phyloP scores from a whole-genome alignment of 495 filamentous ascomycete genomes.

The Baudoinia panamericana region DNA sequence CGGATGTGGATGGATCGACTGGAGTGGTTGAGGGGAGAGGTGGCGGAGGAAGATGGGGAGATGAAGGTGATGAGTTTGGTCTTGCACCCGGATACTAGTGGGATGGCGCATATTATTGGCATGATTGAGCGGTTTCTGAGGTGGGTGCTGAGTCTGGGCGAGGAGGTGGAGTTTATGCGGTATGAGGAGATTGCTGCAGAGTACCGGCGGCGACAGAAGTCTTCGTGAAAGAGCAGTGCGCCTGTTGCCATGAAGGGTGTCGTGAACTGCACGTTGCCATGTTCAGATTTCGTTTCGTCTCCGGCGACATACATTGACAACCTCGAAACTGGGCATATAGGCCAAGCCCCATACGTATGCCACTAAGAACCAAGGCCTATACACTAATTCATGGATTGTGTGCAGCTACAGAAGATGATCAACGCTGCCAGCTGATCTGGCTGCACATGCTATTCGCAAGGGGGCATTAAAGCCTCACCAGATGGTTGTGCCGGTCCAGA shows the following conservation, averaged over 20 bases:
- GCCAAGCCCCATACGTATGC: too few species aligned
- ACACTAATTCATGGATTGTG: too few species aligned
- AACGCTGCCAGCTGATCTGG: too few species aligned
- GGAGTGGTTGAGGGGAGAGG: slow-evolving; percentile 25
- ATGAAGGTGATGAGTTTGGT: slow-evolving; percentile 37
- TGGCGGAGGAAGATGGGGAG: slow-evolving; percentile 20
- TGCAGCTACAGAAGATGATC: too few species aligned
- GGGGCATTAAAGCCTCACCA: too few species aligned
- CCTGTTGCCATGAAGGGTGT: background rate
- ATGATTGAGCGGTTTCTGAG: slow-evolving; percentile 44
- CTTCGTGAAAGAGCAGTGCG: background rate
- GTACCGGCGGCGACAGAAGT: slow-evolving; percentile 11
- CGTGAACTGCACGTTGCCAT: too few species aligned
- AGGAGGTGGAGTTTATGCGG: slow-evolving; percentile 38
- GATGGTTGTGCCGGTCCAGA: too few species aligned
- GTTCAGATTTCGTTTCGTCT: too few species aligned
- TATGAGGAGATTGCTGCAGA: slow-evolving; percentile 32
- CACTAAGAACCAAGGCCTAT: too few species aligned
- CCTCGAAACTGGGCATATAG: too few species aligned
- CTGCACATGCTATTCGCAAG: too few species aligned
- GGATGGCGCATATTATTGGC: slow-evolving; percentile 48
- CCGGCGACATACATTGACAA: too few species aligned
- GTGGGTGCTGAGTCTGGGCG: slow-evolving; percentile 38
- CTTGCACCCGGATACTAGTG: slow-evolving; percentile 48
- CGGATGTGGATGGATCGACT: slow-evolving; percentile 44